Conservation (phyloP, 331 rosid species). For the Malus hybrid region DNA sequence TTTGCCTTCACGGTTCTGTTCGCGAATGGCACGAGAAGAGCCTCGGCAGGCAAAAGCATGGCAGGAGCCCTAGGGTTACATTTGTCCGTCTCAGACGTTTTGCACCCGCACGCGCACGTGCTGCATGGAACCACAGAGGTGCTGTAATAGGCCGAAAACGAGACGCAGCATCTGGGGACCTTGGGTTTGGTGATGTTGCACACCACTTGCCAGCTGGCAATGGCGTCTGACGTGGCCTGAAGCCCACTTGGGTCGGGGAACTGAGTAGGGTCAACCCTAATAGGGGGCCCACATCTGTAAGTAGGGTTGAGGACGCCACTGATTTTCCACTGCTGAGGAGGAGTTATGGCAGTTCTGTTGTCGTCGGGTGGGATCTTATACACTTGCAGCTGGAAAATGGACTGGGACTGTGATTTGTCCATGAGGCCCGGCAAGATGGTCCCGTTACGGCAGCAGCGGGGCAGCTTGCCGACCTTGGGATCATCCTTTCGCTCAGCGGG, state of each 20-base stretch:
- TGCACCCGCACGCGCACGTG: slow-evolving; percentile 79
- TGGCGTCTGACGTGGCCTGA: slow-evolving; percentile 24
- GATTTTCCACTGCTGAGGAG: slow-evolving; percentile 60
- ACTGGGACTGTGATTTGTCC: slow-evolving; percentile 46
- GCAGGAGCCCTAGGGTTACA: slow-evolving; percentile 36
- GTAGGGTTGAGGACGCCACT: slow-evolving; percentile 58
- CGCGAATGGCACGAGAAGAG: slow-evolving; percentile 60
- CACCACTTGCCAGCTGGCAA: slow-evolving; percentile 74
- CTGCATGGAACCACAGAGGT: slow-evolving; percentile 74
- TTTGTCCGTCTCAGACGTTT: neutral
- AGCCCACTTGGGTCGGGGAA: slow-evolving; percentile 83
- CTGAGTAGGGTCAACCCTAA: slow-evolving; percentile 47
- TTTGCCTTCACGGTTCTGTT: slow-evolving; percentile 53
- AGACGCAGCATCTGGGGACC: slow-evolving; percentile 65
- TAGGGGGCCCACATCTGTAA: slow-evolving; percentile 53
- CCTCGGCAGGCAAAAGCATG: slow-evolving; percentile 57
- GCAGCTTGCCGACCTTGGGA: slow-evolving; percentile 54
- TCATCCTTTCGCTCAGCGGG: slow-evolving; percentile 42
- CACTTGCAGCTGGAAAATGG: slow-evolving; percentile 66
- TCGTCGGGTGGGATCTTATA: slow-evolving; percentile 68
- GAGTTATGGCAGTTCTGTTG: slow-evolving; percentile 55
- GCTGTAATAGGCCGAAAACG: slow-evolving; percentile 71
- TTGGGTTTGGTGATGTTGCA: slow-evolving; percentile 76
- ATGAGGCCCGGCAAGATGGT: slow-evolving; percentile 47
- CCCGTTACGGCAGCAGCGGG: slow-evolving; percentile 73